phyloP scores from a whole-genome alignment of 169 alveolate genomes.

The Perkinsus olseni region DNA sequence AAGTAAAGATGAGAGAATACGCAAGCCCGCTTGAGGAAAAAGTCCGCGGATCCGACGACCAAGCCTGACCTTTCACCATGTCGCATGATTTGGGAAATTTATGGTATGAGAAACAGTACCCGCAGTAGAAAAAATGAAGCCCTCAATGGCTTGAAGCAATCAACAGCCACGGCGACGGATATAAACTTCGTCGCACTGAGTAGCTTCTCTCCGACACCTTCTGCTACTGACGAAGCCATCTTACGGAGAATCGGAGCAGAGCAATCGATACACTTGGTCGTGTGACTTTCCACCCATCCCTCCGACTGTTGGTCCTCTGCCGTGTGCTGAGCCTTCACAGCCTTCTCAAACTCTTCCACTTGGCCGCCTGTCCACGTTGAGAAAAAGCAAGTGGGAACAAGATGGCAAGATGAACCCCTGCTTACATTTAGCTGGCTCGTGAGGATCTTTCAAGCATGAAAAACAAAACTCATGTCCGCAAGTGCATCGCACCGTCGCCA shows the following conservation, averaged over 20 bases:
- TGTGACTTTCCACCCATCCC: not conserved
- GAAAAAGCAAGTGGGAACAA: not conserved
- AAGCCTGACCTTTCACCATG: too few species aligned
- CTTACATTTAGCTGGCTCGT: not conserved
- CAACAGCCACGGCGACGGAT: too few species aligned
- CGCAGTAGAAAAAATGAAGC: too few species aligned
- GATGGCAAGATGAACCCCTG: not conserved
- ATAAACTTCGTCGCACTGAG: too few species aligned
- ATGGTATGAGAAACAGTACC: too few species aligned
- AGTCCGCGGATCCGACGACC: too few species aligned
- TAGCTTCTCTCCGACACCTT: too few species aligned
- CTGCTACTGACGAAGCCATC: too few species aligned
- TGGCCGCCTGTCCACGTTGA: not conserved
- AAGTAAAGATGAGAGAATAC: too few species aligned
- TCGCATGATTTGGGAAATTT: too few species aligned
- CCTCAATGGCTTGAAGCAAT: too few species aligned
- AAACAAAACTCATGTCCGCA: not conserved
- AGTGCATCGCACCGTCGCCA: not conserved
- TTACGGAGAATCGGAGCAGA: not conserved
- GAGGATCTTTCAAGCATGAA: not conserved
- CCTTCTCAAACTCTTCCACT: not conserved
- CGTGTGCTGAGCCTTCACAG: not conserved
- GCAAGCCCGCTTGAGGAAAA: too few species aligned
- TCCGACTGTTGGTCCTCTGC: not conserved
- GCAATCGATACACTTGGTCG: not conserved